phyloP scores from a whole-genome alignment of 345 rosid species.

The Physaria fendleri region DNA sequence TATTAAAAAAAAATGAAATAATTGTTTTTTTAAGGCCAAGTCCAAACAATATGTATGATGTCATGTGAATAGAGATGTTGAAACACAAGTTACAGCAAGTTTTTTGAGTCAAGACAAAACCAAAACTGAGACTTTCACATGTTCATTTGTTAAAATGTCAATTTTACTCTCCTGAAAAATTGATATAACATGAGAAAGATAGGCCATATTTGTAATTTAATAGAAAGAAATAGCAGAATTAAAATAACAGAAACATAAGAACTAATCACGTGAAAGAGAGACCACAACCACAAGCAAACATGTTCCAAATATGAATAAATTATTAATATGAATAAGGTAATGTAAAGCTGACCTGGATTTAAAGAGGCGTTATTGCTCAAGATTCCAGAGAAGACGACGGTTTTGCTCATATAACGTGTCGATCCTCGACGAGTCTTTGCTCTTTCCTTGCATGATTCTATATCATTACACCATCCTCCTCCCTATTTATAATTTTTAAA shows the following conservation, averaged over 20 bases:
- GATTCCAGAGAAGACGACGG: conserved; percentile 70
- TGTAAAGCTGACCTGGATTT: conserved; percentile 61
- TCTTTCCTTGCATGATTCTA: conserved; percentile 67
- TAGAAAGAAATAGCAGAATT: conserved; percentile 8
- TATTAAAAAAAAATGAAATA: not conserved
- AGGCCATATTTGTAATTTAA: conserved; percentile 1
- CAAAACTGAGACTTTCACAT: conserved; percentile 24
- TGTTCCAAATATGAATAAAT: not conserved
- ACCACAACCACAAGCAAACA: conserved; percentile 25
- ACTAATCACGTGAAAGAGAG: conserved; percentile 29
- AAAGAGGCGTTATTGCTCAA: conserved; percentile 66
- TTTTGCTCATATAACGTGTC: conserved; percentile 59
- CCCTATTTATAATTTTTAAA: too few relatives aligned
- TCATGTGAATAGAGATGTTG: conserved; percentile 5
- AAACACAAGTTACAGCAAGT: not conserved
- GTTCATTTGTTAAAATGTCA: not conserved
- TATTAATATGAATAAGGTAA: not conserved
- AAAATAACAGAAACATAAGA: conserved; percentile 24
- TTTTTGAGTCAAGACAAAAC: not conserved
- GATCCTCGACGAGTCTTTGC: conserved; percentile 74
- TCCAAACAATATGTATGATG: not conserved
- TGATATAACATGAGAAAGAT: not conserved
- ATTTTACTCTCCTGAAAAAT: not conserved
- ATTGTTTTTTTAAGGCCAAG: not conserved
- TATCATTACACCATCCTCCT: conserved; percentile 98